A percentile compares a stretch with the other conserved stretches of the same genome.
phyloP scores from a whole-genome alignment of 2,329 filamentous ascomycete genomes.

The Penicillium occitanis region DNA sequence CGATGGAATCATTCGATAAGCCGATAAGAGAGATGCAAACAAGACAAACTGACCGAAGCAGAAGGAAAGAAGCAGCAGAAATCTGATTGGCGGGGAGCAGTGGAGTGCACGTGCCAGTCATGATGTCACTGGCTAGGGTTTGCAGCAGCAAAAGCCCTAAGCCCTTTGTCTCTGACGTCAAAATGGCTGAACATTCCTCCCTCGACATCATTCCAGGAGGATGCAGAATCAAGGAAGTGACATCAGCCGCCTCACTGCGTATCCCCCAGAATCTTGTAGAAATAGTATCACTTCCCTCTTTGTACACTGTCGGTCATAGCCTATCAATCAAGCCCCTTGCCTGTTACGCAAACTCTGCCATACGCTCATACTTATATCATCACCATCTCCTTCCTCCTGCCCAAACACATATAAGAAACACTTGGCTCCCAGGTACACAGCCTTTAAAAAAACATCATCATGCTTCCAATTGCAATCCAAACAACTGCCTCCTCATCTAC shows the following conservation, averaged over 20 bases:
- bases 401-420: background rate
- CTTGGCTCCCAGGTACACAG: background rate
- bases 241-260: background rate
- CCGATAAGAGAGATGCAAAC: no score
- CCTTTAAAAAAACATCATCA: background rate
- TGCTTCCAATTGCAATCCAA: slow-evolving; percentile 15
- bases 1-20: no score
- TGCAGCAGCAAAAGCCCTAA: background rate
- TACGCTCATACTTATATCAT: slow-evolving; percentile 13
- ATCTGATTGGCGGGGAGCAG: slow-evolving; percentile 9
- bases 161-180: slow-evolving; percentile 11
- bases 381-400: background rate
- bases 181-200: background rate
- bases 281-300: background rate
- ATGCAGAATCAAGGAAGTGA: slow-evolving; percentile 1
- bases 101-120: background rate
- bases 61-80: background rate
- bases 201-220: background rate
- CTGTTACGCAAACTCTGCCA: background rate
- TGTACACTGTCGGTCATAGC: background rate
- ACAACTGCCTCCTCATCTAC: slow-evolving; percentile 15
- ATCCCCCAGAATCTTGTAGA: background rate
- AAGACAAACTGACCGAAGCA: background rate
- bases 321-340: background rate
- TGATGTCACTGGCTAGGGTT: slow-evolving; percentile 5